Percentiles rank a stretch among this genome's conserved stretches.
Evolutionary conservation across 192 early-diverging fungal species (phyloP).

Genomic region (Entomortierella beljakovae): DNA sequence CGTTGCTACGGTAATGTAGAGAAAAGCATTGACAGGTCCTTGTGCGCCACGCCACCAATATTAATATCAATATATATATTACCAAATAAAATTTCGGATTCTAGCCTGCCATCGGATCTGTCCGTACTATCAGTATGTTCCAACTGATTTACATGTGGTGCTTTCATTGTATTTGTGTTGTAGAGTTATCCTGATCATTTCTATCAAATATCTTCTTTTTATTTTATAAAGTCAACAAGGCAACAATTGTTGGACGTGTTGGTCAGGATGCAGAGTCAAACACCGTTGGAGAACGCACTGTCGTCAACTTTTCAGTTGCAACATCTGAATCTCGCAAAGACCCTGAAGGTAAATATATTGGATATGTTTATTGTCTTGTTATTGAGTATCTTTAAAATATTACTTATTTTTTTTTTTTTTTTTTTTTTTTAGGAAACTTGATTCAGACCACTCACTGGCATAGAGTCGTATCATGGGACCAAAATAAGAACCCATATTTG

Average conservation of each 20-base stretch:
- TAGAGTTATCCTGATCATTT: too few species aligned
- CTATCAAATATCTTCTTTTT: background rate
- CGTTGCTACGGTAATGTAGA: conserved; percentile 32
- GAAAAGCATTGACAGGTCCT: too few species aligned
- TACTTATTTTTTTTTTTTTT: background rate
- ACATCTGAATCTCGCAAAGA: conserved; percentile 72
- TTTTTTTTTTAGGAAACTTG: conserved; percentile 60
- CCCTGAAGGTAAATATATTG: conserved; percentile 60
- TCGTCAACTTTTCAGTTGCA: conserved; percentile 71
- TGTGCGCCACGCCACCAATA: too few species aligned
- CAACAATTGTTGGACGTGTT: conserved; percentile 71
- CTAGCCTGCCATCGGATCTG: conserved; percentile 36
- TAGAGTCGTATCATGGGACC: conserved; percentile 62
- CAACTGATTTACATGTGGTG: background rate
- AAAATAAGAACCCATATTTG: conserved; percentile 46
- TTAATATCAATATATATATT: too few species aligned
- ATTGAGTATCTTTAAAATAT: background rate
- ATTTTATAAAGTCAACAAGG: conserved; percentile 68
- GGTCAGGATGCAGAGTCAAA: conserved; percentile 67
- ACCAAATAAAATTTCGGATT: background rate
- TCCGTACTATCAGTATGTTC: conserved; percentile 36
- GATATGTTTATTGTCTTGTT: too few species aligned
- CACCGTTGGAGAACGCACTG: conserved; percentile 58
- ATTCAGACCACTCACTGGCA: conserved; percentile 80
- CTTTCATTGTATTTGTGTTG: too few species aligned